These are phyloP conservation scores for Botryotinia globosa DNA, from an alignment of 2,329 filamentous ascomycete genomes.

Conservation along the genomic window DNA sequence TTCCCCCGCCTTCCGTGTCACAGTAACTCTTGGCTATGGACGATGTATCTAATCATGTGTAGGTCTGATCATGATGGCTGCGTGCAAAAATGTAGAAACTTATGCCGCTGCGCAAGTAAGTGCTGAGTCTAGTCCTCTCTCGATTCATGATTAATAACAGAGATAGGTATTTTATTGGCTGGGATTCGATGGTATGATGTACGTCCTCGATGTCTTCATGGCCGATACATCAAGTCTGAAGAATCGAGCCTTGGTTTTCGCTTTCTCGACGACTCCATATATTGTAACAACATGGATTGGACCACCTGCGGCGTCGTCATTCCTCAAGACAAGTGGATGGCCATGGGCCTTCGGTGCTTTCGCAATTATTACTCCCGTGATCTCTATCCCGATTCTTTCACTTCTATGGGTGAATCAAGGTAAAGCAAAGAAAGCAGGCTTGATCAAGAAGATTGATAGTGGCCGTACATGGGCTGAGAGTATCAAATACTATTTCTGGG, in stretches of 20 bases:
- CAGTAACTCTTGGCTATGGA: background rate
- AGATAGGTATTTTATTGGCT: slow-evolving; percentile 34
- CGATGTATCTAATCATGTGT: slow-evolving; percentile 36
- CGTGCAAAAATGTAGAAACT: slow-evolving; percentile 55
- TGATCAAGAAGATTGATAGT: slow-evolving; percentile 44
- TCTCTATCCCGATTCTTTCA: slow-evolving; percentile 60
- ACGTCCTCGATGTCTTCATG: slow-evolving; percentile 61
- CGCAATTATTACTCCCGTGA: slow-evolving; percentile 59
- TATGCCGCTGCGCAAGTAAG: slow-evolving; percentile 61
- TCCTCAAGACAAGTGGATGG: slow-evolving; percentile 56
- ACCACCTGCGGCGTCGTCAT: slow-evolving; percentile 53
- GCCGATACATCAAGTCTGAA: slow-evolving; percentile 64
- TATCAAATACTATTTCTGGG: slow-evolving; percentile 52
- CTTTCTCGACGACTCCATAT: slow-evolving; percentile 61
- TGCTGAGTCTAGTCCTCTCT: slow-evolving; percentile 50
- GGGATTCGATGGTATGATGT: slow-evolving; percentile 46
- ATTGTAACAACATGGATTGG: slow-evolving; percentile 64
- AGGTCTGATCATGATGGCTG: slow-evolving; percentile 63
- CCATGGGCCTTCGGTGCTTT: slow-evolving; percentile 68
- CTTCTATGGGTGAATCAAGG: slow-evolving; percentile 51
- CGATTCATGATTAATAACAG: background rate
- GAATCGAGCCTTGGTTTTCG: slow-evolving; percentile 54
- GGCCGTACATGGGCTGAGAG: slow-evolving; percentile 49
- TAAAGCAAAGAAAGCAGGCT: slow-evolving; percentile 55
- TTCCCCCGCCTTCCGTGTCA: background rate